Base-by-base conservation (phyloP, 768 basidiomycete species). In the Neoboletus subvelutipes region DNA sequence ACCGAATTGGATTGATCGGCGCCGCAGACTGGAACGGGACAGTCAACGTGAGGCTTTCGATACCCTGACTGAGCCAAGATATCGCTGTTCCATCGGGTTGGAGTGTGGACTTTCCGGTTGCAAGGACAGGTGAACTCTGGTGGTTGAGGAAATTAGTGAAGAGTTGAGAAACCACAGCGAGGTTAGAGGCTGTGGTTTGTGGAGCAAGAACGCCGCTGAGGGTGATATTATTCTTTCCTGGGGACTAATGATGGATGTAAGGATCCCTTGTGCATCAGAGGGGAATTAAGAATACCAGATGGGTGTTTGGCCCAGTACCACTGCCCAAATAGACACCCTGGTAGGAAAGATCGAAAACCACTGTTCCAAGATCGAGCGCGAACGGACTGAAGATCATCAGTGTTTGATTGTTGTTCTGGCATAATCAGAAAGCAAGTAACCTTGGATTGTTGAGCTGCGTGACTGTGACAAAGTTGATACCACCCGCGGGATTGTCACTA, bases 81-180 rank as follows among this genome's bases (percentile, higher is more conserved):
- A 90, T 80, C 5, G 71, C 63, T 13, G 80, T 71, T 28, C 82
- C 81, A 66, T 87, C 84, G 4, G 71, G 47, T 58, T 86, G 86
- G 4, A 80, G 67, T 11, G 86, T 84, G 22, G 84, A 85, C 49
- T 73, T 67, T 17, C 88, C 88, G 13, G 72, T 75, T 2, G 87
- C 88, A 55, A 83, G 65, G 37, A 90, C 84, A 4, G 74, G 77
- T 4, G 86, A 83, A 18, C 62, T 68, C 24, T 82, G 80, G 24
- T 85, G 79, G 63, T 91, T 90, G 60, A 91, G 73, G 65, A 88
- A 90, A 46, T 82, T 80, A 17, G 86, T 87, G 70, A 90, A 90
- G 41, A 90, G 73, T 52, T 80, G 67, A 8, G 85, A 85, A 46
- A 88, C 73, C n/a, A 66, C 62, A 4, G 70, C 74, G 40, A 89